phyloP scores from a whole-genome alignment of 2,329 filamentous ascomycete genomes.

The Biscogniauxia marginata region DNA sequence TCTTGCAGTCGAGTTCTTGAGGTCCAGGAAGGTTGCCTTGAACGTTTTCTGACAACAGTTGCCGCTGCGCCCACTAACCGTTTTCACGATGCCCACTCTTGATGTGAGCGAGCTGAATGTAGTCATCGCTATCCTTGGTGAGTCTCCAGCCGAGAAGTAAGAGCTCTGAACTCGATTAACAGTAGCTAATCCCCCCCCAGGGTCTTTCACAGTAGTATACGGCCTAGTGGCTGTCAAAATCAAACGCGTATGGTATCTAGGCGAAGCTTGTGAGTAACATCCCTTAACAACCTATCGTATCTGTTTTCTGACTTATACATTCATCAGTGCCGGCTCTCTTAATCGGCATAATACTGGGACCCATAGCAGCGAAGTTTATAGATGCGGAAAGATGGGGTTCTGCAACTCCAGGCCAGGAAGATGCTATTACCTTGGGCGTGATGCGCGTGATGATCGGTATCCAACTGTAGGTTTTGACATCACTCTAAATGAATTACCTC shows the following conservation, averaged over 20 bases:
- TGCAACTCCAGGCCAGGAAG: constrained; percentile 32
- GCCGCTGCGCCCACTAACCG: background rate
- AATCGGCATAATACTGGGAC: constrained; percentile 54
- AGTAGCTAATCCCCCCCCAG: constrained; percentile 30
- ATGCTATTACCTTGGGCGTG: constrained; percentile 46
- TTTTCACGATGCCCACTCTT: constrained; percentile 43
- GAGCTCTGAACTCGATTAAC: constrained; percentile 22
- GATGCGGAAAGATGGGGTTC: constrained; percentile 42
- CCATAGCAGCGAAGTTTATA: constrained; percentile 52
- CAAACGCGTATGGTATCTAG: constrained; percentile 53
- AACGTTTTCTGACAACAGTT: background rate
- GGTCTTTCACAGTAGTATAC: constrained; percentile 47
- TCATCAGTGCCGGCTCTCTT: constrained; percentile 52
- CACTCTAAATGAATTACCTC: background rate
- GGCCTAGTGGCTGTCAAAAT: constrained; percentile 52
- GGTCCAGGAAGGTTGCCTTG: background rate
- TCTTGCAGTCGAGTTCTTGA: constrained; percentile 1
- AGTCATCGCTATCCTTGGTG: constrained; percentile 46
- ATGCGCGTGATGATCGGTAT: constrained; percentile 61
- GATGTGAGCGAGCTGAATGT: constrained; percentile 53
- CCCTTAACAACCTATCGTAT: background rate
- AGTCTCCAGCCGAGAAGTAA: constrained; percentile 17
- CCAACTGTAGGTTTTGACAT: constrained; percentile 43
- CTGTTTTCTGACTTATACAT: background rate
- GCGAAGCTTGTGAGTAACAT: constrained; percentile 47